Evolutionary conservation across 108 stramenopile species (phyloP).

Genomic region (Conticribra weissflogii): DNA sequence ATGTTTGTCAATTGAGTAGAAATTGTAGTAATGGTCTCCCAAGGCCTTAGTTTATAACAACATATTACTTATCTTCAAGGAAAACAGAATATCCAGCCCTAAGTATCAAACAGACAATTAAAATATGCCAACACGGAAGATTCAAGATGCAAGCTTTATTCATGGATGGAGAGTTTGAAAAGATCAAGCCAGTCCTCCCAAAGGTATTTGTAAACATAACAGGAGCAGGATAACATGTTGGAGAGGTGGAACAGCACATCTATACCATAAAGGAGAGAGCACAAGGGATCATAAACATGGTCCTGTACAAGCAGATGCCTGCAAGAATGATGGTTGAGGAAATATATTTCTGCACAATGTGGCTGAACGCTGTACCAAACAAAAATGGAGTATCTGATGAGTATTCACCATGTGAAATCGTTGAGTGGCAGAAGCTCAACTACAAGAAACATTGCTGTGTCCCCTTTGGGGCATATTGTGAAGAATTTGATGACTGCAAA

Average conservation of each 20-base stretch:
- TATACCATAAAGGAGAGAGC: slow-evolving; percentile 29
- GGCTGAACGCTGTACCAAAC: too few relatives aligned
- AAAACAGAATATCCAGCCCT: slow-evolving; percentile 7
- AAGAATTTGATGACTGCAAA: background rate
- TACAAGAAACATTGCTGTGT: too few relatives aligned
- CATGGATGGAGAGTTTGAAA: slow-evolving; percentile 29
- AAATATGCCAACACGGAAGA: slow-evolving; percentile 15
- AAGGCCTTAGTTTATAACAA: too few relatives aligned
- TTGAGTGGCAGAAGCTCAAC: slow-evolving; percentile 16
- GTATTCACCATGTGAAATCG: slow-evolving; percentile 21
- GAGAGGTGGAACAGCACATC: too few relatives aligned
- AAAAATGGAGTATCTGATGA: too few relatives aligned
- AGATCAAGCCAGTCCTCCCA: slow-evolving; percentile 6
- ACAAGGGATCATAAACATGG: slow-evolving; percentile 11
- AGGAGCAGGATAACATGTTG: too few relatives aligned
- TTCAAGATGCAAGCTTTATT: too few relatives aligned
- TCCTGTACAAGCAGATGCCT: slow-evolving; percentile 18
- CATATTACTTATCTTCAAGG: too few relatives aligned
- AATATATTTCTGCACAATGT: too few relatives aligned
- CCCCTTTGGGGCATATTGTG: too few relatives aligned
- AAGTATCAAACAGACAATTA: slow-evolving; percentile 1
- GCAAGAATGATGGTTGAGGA: slow-evolving; percentile 15
- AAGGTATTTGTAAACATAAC: too few relatives aligned
- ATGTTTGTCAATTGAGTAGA: slow-evolving; percentile 45
- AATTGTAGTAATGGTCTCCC: slow-evolving; percentile 42